Evolutionary conservation across 345 rosid genomes (phyloP), one percentile per base, ranked within the genome.

Genomic region (Acer negundo): DNA sequence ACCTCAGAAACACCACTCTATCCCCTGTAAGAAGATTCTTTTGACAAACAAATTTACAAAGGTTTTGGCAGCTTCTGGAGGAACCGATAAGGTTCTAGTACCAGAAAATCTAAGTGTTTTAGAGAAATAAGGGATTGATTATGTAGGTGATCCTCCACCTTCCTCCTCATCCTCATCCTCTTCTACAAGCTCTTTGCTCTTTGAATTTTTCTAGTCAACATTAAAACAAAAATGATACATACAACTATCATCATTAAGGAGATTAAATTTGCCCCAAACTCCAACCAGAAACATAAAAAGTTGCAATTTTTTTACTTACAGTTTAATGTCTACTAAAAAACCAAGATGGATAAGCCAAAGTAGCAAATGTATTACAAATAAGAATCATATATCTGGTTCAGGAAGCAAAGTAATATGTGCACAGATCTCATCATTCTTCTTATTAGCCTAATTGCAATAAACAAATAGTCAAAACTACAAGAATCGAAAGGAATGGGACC

Each of bases 371-470:
- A 42, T 19, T 31, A 31, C 35, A 31, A 31, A 31, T 31, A 49
- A 73, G 12, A 13, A 75, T 4, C 68, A 49, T 89, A 93, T 94
- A 94, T 90, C 93, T 35, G 89, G 91, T 40, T 84, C 85, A 84
- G 97, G 93, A 79, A 88, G 93, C 79, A 93, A 80, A 75, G 90
- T 75, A 69, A 93, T 83, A 82, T 90, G 91, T 47, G 98, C 88
- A 73, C 87, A 93, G 72, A 93, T 94, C 83, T 87, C 97, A 84
- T 94, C 92, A 82, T 90, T 90, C 81, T 87, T 97, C 86, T 89
- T 90, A 74, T 95, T 91, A 70, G 97, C 97, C 98, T 95, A 38
- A 81, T 42, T 13, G 20, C 26, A 73, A 65, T 51, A 6, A 62
- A 59, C 38, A 75, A 75, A 31, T 31, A 79, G 76, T 38, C 42